These are phyloP conservation scores for Endocalyx cinctus DNA, from an alignment of 2,329 filamentous ascomycete species.

Conservation along the genomic window DNA sequence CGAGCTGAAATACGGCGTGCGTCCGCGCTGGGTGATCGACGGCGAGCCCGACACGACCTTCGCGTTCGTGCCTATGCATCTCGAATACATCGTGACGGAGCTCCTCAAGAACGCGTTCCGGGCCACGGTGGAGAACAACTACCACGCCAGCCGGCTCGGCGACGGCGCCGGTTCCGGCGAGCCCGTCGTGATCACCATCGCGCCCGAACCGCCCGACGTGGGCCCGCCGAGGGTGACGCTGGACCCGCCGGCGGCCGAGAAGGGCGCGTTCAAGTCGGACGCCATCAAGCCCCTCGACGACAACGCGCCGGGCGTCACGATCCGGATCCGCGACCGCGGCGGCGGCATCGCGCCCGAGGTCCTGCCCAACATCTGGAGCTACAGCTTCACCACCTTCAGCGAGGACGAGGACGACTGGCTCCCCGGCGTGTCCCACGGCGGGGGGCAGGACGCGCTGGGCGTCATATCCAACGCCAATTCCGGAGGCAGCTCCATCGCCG, in stretches of 20 bases:
- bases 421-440: slow-evolving; percentile 37
- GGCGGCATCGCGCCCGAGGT: slow-evolving; percentile 86
- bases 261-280: slow-evolving; percentile 38
- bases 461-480: slow-evolving; percentile 68
- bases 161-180: too few relatives aligned
- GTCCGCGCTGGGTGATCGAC: slow-evolving; percentile 74
- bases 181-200: slow-evolving; percentile 88
- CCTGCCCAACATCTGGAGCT: slow-evolving; percentile 87
- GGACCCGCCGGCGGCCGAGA: slow-evolving; percentile 31
- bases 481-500: slow-evolving; percentile 80
- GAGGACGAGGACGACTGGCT: slow-evolving; percentile 51
- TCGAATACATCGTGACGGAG: slow-evolving; percentile 97
- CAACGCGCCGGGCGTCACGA: slow-evolving; percentile 79
- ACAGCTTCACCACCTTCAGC: slow-evolving; percentile 93
- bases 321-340: slow-evolving; percentile 91
- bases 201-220: slow-evolving; percentile 52
- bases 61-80: slow-evolving; percentile 89
- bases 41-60: slow-evolving; percentile 86
- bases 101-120: slow-evolving; percentile 95
- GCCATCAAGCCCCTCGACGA: slow-evolving; percentile 56
- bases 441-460: slow-evolving; percentile 63
- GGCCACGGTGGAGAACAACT: slow-evolving; percentile 72
- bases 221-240: slow-evolving; percentile 27
- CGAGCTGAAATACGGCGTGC: slow-evolving; percentile 89
- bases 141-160: slow-evolving; percentile 57